These are phyloP conservation scores for Entoloma clypeatum DNA, from an alignment of 1,284 basidiomycete species.

Conservation along the genomic window DNA sequence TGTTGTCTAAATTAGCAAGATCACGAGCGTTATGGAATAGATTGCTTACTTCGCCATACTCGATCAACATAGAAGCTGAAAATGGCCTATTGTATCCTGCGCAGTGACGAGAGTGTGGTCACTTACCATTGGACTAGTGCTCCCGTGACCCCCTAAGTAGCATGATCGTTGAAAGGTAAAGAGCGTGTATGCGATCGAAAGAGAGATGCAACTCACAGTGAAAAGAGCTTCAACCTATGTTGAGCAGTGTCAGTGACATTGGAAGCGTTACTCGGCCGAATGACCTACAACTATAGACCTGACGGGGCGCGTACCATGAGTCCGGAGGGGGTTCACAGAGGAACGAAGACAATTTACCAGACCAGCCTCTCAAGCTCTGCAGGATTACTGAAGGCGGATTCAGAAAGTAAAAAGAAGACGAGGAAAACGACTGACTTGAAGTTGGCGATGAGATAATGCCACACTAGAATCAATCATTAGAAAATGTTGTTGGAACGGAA, in stretches of 20 bases:
- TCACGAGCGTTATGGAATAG: neutral
- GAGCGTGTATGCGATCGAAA: neutral
- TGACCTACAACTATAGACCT: constrained; percentile 20
- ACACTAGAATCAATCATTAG: constrained; percentile 10
- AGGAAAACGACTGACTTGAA: constrained; percentile 12
- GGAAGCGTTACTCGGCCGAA: neutral
- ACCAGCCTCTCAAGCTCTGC: constrained; percentile 9
- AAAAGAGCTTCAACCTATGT: constrained; percentile 20
- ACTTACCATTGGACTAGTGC: constrained; percentile 19
- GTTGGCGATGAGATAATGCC: constrained; percentile 20
- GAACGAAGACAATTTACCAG: constrained; percentile 13
- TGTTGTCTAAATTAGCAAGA: constrained; percentile 2
- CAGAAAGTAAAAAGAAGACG: neutral
- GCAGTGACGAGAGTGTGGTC: neutral
- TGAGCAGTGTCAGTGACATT: neutral
- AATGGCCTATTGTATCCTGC: neutral
- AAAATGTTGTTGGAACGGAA: neutral
- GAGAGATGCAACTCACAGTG: constrained; percentile 9
- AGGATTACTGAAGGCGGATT: constrained; percentile 9
- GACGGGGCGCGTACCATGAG: neutral
- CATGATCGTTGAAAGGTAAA: neutral
- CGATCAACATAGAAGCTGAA: constrained; percentile 19
- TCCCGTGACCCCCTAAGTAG: constrained; percentile 17
- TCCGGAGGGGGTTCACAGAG: neutral
- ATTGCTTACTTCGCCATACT: constrained; percentile 19